These are phyloP conservation scores for Plasmopara halstedii DNA, from an alignment of 352 stramenopile species.

Conservation along the genomic window DNA sequence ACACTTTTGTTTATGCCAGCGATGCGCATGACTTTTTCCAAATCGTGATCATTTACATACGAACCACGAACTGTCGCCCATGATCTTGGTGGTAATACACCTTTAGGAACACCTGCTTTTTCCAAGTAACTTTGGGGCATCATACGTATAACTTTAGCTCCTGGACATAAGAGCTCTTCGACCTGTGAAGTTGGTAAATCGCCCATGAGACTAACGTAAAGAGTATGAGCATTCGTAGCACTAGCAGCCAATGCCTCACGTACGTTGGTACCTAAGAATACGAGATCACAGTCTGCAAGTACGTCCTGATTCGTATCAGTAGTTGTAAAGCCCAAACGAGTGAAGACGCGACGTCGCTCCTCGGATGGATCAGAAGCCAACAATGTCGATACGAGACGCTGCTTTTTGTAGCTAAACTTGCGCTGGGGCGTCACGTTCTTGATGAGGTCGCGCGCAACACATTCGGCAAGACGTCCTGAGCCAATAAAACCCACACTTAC, in stretches of 20 bases:
- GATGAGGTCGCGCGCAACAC: slow-evolving; percentile 49
- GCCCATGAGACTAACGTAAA: slow-evolving; percentile 71
- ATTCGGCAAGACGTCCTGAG: slow-evolving; percentile 54
- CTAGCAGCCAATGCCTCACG: slow-evolving; percentile 34
- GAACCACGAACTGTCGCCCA: slow-evolving; percentile 55
- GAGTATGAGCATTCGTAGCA: slow-evolving; percentile 29
- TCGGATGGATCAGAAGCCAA: slow-evolving; percentile 52
- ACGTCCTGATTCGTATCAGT: slow-evolving; percentile 47
- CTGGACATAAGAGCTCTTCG: slow-evolving; percentile 45
- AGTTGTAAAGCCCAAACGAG: slow-evolving; percentile 56
- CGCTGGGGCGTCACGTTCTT: slow-evolving; percentile 52
- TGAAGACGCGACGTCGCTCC: slow-evolving; percentile 52
- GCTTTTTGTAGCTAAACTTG: slow-evolving; percentile 68
- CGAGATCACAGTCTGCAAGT: slow-evolving; percentile 58
- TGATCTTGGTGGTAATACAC: slow-evolving; percentile 31
- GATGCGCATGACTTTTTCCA: slow-evolving; percentile 48
- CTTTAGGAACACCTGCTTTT: slow-evolving; percentile 41
- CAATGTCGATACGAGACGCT: slow-evolving; percentile 61
- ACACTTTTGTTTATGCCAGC: slow-evolving; percentile 47
- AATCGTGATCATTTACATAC: slow-evolving; percentile 41
- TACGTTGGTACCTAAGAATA: slow-evolving; percentile 55
- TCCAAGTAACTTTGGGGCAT: slow-evolving; percentile 60
- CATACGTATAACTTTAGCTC: slow-evolving; percentile 67
- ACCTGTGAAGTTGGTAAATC: slow-evolving; percentile 46
- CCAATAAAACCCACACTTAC: slow-evolving; percentile 70